phyloP scores from a whole-genome alignment of 805 yeast species.

The Spathaspora arborariae region DNA sequence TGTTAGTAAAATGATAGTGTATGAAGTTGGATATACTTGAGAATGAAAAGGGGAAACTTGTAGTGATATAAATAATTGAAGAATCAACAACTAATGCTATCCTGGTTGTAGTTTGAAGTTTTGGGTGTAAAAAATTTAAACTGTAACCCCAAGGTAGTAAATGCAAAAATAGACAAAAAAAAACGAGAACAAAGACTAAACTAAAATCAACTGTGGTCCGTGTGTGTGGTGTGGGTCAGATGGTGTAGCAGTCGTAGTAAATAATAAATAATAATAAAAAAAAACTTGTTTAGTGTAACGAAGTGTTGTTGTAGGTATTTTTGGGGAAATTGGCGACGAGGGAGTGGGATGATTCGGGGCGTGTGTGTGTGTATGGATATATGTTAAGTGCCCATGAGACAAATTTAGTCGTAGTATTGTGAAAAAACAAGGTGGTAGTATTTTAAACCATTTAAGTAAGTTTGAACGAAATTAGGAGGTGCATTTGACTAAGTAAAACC shows the following conservation, averaged over 20 bases:
- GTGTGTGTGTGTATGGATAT: background rate
- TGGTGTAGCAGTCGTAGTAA: background rate
- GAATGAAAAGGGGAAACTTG: background rate
- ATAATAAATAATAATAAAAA: too few relatives aligned
- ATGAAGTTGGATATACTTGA: too few relatives aligned
- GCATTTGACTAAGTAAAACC: background rate
- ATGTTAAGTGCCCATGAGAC: background rate
- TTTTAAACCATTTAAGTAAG: background rate
- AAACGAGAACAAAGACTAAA: background rate
- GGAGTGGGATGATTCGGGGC: background rate
- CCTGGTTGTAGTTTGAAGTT: background rate
- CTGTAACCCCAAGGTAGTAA: slow-evolving; percentile 1
- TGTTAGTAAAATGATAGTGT: too few relatives aligned
- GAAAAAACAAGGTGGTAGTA: background rate
- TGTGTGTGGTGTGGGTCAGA: background rate
- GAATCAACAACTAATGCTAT: background rate
- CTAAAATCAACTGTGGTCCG: background rate
- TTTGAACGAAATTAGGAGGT: background rate
- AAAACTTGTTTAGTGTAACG: background rate
- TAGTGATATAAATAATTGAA: background rate
- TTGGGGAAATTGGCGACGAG: background rate
- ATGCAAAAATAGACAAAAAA: too few relatives aligned
- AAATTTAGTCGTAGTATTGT: background rate
- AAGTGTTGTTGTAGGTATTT: background rate
- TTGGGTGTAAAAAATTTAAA: background rate